A percentile compares a stretch with the other conserved stretches of the same genome.
Evolutionary conservation across 177 flowering plant genomes (phyloP).

Genomic region (Vitis hybrid): DNA sequence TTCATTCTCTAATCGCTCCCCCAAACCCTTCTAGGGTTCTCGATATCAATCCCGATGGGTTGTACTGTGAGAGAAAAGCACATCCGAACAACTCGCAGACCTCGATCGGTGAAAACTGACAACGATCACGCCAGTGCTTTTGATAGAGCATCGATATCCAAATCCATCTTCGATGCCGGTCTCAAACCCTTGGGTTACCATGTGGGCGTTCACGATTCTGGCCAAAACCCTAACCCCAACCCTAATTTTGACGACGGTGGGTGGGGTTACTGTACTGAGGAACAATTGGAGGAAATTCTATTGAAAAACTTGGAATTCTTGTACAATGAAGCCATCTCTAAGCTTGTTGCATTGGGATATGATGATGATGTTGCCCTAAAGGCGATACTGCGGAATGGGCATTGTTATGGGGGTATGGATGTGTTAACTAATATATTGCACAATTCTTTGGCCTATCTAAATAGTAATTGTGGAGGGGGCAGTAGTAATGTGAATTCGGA

Average conservation of each 20-base stretch:
- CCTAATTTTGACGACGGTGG: slow-evolving; percentile 53
- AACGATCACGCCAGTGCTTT: slow-evolving; percentile 19
- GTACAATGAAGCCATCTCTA: slow-evolving; percentile 68
- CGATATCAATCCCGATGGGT: slow-evolving; percentile 39
- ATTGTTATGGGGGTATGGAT: slow-evolving; percentile 91
- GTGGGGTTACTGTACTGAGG: slow-evolving; percentile 91
- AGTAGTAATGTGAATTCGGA: slow-evolving; percentile 35
- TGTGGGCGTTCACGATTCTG: slow-evolving; percentile 26
- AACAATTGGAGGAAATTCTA: slow-evolving; percentile 70
- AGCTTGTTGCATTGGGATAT: slow-evolving; percentile 66
- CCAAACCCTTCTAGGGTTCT: neutral
- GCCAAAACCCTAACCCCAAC: slow-evolving; percentile 24
- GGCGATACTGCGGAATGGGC: slow-evolving; percentile 77
- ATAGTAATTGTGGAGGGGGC: slow-evolving; percentile 25
- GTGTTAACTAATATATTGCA: slow-evolving; percentile 73
- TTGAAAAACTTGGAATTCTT: slow-evolving; percentile 65
- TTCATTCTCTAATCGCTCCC: neutral
- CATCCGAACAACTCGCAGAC: slow-evolving; percentile 51
- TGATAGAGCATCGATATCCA: slow-evolving; percentile 22
- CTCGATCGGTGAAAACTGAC: slow-evolving; percentile 55
- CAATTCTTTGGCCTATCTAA: slow-evolving; percentile 72
- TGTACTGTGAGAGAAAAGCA: slow-evolving; percentile 70
- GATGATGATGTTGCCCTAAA: slow-evolving; percentile 67
- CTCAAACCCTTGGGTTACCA: slow-evolving; percentile 37
- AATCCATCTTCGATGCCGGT: slow-evolving; percentile 41